Conservation (phyloP, 257 asterid genomes). For the Lithospermum erythrorhizon region DNA sequence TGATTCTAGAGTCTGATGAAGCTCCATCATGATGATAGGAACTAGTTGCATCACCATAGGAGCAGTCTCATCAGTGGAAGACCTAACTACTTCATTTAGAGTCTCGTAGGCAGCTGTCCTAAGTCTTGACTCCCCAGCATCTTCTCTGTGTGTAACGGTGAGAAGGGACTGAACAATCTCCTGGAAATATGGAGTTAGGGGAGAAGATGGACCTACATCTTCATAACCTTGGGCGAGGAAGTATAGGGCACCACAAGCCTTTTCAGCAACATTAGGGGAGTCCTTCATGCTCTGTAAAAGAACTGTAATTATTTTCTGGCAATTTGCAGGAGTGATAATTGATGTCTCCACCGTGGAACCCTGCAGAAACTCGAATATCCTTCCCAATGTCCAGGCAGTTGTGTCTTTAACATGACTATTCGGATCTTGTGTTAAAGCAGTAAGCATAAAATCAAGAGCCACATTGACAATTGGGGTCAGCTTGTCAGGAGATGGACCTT, state of each 20-base stretch:
- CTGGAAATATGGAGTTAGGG: slow-evolving; percentile 68
- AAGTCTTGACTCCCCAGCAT: slow-evolving; percentile 72
- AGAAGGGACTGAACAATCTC: slow-evolving; percentile 71
- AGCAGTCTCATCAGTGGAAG: slow-evolving; percentile 64
- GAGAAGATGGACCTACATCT: slow-evolving; percentile 57
- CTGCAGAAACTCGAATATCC: slow-evolving; percentile 73
- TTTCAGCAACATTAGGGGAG: slow-evolving; percentile 78
- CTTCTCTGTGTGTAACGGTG: slow-evolving; percentile 60
- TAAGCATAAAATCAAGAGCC: slow-evolving; percentile 57
- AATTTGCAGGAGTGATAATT: slow-evolving; percentile 55
- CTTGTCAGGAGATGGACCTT: slow-evolving; percentile 73
- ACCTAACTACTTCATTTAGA: slow-evolving; percentile 76
- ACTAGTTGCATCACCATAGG: slow-evolving; percentile 62
- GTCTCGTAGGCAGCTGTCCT: slow-evolving; percentile 80
- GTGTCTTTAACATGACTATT: slow-evolving; percentile 79
- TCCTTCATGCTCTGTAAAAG: slow-evolving; percentile 82
- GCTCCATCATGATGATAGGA: slow-evolving; percentile 73
- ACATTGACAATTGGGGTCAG: slow-evolving; percentile 54
- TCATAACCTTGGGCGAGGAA: slow-evolving; percentile 69
- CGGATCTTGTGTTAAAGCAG: slow-evolving; percentile 56
- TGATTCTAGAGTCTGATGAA: slow-evolving; percentile 62
- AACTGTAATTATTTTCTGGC: slow-evolving; percentile 62
- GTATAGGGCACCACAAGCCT: slow-evolving; percentile 80
- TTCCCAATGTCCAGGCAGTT: slow-evolving; percentile 76
- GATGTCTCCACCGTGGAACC: slow-evolving; percentile 55